Base-by-base conservation (phyloP, 495 filamentous ascomycete genomes). In the Penicillium lividum region DNA sequence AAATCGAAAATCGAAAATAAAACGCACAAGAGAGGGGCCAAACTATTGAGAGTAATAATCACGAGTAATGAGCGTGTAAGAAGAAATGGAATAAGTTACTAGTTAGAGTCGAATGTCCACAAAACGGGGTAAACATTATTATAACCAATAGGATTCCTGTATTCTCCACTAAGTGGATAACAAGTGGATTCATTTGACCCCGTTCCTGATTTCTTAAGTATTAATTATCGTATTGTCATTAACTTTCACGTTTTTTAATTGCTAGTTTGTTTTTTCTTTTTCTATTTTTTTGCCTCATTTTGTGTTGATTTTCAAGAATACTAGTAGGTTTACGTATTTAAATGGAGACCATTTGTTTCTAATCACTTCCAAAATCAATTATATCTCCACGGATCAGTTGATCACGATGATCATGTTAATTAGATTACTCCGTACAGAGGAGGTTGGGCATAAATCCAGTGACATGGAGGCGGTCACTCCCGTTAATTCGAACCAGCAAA, bases 201-300 rank as follows among this genome's bases (percentile, higher is more conserved):
- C 47, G 55, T 57, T 51, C 55, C 55, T 57, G 55, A 46, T 57
- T 47, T 28, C 33, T 15, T 56, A 28, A 9, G 16, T 38, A 43
- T 43, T 45, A 38, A 34, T 51, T 53, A 47, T 48, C 31, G 31
- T 57, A 58, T 59, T 60, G 44, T 62, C 62, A 56, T 42, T 40
- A 18, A 3, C 25, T 52, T 52, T 52, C 40, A 5, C 27, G 10
- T 36, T 25, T 4, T 22, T 25, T 52, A 34, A 13, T 9, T 51
- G 33, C 34, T 31, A 51, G 28, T 34, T 51, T 51, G n/a, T 31
- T 51, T 30, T 38, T 45, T 44, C 38, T 54, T 29, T 54, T 45
- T 33, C 45, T 45, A 30, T 28, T 34, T 34, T 54, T 25, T 45
- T n/a, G 4, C 18, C 11, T 43, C 27, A 18, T 43, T 43, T 38